Conservation (phyloP, 2,329 filamentous ascomycete genomes). For the Samsoniella hepiali region DNA sequence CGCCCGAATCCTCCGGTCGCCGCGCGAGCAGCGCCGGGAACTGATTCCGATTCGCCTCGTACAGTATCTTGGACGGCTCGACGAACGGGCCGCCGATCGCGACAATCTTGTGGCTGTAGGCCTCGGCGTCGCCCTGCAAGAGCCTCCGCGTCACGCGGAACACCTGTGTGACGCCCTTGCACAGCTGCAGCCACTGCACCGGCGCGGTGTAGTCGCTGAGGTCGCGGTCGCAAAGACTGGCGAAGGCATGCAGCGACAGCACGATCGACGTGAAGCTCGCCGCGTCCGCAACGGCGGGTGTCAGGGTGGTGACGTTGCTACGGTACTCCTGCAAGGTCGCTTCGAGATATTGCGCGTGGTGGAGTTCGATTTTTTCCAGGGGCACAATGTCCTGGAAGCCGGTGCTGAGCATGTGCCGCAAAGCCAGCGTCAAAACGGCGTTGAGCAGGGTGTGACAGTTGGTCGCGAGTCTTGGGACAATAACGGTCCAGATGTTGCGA, state of each 20-base stretch:
- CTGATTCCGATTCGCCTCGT: conserved; percentile 1
- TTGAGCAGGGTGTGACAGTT: conserved; percentile 25
- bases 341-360: conserved; percentile 24
- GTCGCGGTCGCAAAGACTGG: conserved; percentile 21
- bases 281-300: conserved; percentile 22
- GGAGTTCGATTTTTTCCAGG: conserved; percentile 15
- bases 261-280: conserved; percentile 26
- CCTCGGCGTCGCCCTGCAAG: conserved; percentile 17
- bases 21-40: conserved; percentile 21
- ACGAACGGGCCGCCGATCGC: conserved; percentile 18
- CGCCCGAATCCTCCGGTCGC: conserved; percentile 7
- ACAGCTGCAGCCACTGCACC: conserved; percentile 26
- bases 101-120: conserved; percentile 22
- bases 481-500: conserved; percentile 22
- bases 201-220: conserved; percentile 26
- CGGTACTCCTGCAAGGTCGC: conserved; percentile 23
- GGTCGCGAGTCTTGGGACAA: conserved; percentile 24
- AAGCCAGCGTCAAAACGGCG: conserved; percentile 24
- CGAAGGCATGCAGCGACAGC: conserved; percentile 25
- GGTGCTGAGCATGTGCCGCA: conserved; percentile 22
- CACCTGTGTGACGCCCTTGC: conserved; percentile 24
- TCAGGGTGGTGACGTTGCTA: conserved; percentile 19
- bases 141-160: conserved; percentile 20
- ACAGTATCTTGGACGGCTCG: conserved; percentile 15
- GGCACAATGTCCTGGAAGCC: neutral